Conservation (phyloP, 495 filamentous ascomycete species). For the Lepidopterella palustris region DNA sequence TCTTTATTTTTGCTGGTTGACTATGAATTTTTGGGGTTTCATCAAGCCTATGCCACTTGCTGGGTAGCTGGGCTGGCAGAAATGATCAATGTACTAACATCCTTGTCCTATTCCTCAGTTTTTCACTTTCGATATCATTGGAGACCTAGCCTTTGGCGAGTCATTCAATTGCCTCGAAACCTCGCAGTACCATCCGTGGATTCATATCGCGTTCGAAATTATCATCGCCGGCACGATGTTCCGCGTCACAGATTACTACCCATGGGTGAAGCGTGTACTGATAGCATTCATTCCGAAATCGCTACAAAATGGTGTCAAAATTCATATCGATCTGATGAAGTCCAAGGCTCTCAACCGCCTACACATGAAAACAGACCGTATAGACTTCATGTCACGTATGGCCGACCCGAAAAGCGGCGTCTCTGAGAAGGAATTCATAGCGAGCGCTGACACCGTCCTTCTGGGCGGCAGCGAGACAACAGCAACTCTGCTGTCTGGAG, state of each 20-base stretch:
- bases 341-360: neutral
- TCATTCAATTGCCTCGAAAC: conserved; percentile 44
- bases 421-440: neutral
- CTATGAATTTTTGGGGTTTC: no score
- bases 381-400: neutral
- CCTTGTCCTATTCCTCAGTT: neutral
- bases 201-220: conserved; percentile 31
- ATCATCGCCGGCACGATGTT: neutral
- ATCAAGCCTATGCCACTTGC: neutral
- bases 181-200: conserved; percentile 32
- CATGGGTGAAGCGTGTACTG: neutral
- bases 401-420: neutral
- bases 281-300: neutral
- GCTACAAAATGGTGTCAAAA: neutral
- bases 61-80: neutral
- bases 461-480: conserved; percentile 55
- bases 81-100: neutral
- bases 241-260: neutral
- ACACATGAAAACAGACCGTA: neutral
- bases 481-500: conserved; percentile 44
- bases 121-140: conserved; percentile 50
- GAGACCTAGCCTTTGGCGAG: conserved; percentile 49
- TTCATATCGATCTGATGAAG: neutral
- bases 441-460: conserved; percentile 28
- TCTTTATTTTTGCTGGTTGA: no score